Evolutionary conservation across 2,329 filamentous ascomycete species (phyloP).

Genomic region (Aspergillus sp.): DNA sequence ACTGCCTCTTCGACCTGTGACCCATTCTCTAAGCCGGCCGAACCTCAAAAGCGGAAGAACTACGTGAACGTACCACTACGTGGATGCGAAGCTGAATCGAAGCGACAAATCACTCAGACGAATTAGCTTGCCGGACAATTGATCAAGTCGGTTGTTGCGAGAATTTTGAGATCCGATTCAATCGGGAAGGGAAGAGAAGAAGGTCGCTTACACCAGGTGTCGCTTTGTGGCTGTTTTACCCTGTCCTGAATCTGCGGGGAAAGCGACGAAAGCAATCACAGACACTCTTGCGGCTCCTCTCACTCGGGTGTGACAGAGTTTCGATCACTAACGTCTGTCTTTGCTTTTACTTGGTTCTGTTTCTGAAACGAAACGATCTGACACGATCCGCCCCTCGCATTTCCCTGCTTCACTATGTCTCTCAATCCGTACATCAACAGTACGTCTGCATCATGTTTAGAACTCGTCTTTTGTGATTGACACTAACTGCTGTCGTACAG

Average conservation of each 20-base stretch:
- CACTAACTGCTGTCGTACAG: conserved; percentile 42
- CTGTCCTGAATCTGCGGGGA: background rate
- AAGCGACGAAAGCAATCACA: background rate
- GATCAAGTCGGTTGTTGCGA: background rate
- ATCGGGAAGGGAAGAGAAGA: background rate
- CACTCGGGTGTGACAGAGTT: background rate
- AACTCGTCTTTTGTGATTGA: background rate
- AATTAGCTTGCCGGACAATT: background rate
- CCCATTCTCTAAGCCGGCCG: background rate
- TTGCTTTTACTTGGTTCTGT: background rate
- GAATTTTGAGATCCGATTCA: background rate
- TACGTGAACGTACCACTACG: background rate
- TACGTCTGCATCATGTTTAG: conserved; percentile 24
- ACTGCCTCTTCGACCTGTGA: too few species aligned
- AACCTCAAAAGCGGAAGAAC: background rate
- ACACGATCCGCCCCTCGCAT: background rate
- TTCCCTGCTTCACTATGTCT: conserved; percentile 39
- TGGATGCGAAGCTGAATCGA: background rate
- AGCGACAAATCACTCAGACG: background rate
- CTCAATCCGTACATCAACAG: conserved; percentile 50
- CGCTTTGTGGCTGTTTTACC: background rate
- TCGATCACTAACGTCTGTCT: background rate
- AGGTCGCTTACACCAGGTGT: background rate
- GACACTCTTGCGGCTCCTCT: too few species aligned
- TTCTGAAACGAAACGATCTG: background rate